Base-by-base conservation (phyloP, 148 eudicot species). In the Arbutus unedo region DNA sequence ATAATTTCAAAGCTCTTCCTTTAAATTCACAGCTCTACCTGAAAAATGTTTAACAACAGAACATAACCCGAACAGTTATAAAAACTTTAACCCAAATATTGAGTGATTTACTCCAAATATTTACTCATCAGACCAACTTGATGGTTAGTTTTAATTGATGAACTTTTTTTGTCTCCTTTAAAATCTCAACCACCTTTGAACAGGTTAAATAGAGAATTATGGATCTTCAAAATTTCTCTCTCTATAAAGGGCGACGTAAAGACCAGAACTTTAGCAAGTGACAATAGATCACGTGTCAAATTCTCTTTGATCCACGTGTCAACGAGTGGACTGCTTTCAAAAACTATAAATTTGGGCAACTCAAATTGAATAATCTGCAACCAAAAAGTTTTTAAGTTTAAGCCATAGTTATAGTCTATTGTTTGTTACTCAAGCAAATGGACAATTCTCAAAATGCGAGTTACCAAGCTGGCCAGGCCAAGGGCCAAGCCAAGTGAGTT, bases 401-500 rank as follows among this genome's bases (percentile, higher is more conserved):
- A 80, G 67, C 74, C 76, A 43, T 10, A 55, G 8, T 25, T 47
- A 18, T 15, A 67, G 19, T n/a, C 43, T 15, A 19, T 19, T 51
- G 2, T 66, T 25, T 15, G 64, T 73, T 38, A 13, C 6, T 16
- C 41, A 54, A 45, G 54, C 79, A 59, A 19, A 89, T 89, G 91
- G 83, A 89, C 82, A 81, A 79, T 38, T 72, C 85, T 19, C 82
- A 87, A 72, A 84, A 62, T 25, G 13, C 74, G n/a, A 75, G 87
- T 56, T 81, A 84, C 81, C 81, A 89, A 55, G 91, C 90, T 77
- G 91, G 91, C 62, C 86, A 89, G 80, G 78, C 87, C 90, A 84
- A 85, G 85, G 91, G 88, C 85, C 88, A 89, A 82, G 85, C 88
- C 38, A 85, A 89, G 91, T 89, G 50, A 78, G 19, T 55, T 43